Percentiles rank a stretch among this genome's conserved stretches.
Conservation (phyloP, 2,329 filamentous ascomycete species). For the Colletotrichum tamarilloi region DNA sequence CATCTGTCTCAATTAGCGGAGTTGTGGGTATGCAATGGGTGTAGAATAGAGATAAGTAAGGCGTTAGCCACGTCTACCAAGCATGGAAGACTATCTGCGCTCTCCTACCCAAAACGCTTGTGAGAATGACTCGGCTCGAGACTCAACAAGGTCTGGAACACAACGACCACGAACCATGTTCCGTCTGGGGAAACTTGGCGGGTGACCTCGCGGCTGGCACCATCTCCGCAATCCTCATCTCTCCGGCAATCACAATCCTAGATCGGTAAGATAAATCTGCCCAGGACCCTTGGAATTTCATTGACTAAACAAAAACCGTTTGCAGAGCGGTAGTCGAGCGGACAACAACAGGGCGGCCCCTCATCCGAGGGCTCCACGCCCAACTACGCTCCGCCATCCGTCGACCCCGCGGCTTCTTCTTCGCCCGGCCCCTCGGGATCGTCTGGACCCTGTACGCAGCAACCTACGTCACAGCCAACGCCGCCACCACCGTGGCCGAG, state of each 20-base stretch:
- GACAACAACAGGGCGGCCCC: slow-evolving; percentile 29
- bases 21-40: background rate
- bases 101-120: background rate
- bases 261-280: slow-evolving; percentile 38
- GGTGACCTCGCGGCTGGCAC: slow-evolving; percentile 40
- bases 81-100: background rate
- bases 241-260: slow-evolving; percentile 43
- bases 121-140: slow-evolving; percentile 3
- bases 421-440: slow-evolving; percentile 40
- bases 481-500: slow-evolving; percentile 41
- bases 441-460: slow-evolving; percentile 44
- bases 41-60: slow-evolving; percentile 17
- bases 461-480: slow-evolving; percentile 44
- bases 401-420: slow-evolving; percentile 40
- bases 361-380: slow-evolving; percentile 28
- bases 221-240: slow-evolving; percentile 42
- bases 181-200: slow-evolving; percentile 10
- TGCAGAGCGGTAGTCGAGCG: slow-evolving; percentile 36
- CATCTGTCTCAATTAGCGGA: background rate
- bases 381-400: slow-evolving; percentile 31
- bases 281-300: background rate
- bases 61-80: background rate
- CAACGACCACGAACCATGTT: background rate
- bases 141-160: background rate
- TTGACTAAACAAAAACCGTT: slow-evolving; percentile 1